Percentiles rank a stretch among this genome's conserved stretches.
phyloP scores from a whole-genome alignment of 495 filamentous ascomycete species.

The Chaetomium fimeti region DNA sequence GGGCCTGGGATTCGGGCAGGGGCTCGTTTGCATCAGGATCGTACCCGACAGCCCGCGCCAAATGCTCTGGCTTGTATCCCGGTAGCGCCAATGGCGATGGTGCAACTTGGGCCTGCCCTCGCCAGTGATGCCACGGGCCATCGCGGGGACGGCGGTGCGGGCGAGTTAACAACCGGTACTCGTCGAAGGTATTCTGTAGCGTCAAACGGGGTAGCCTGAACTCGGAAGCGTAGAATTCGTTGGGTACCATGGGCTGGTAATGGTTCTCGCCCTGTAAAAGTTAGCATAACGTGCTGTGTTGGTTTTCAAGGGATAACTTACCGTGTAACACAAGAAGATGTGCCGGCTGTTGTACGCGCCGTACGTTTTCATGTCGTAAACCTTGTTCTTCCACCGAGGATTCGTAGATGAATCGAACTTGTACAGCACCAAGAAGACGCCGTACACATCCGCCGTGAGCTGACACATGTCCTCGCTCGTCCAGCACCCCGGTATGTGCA shows the following conservation, averaged over 20 bases:
- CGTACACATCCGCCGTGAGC: slow-evolving; percentile 34
- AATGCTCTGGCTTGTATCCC: neutral
- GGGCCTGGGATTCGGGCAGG: too few relatives aligned
- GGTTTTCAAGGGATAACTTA: slow-evolving; percentile 6
- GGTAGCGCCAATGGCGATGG: neutral
- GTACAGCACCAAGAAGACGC: slow-evolving; percentile 29
- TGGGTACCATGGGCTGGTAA: slow-evolving; percentile 32
- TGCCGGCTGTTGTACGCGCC: slow-evolving; percentile 34
- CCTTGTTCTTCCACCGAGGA: neutral
- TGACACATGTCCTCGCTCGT: slow-evolving; percentile 25
- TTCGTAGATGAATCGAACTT: slow-evolving; percentile 8
- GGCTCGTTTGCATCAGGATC: neutral
- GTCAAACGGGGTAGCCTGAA: slow-evolving; percentile 32
- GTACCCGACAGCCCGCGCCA: neutral
- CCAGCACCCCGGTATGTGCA: slow-evolving; percentile 31
- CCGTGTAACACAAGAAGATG: slow-evolving; percentile 29
- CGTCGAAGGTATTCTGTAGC: slow-evolving; percentile 16
- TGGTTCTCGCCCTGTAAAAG: slow-evolving; percentile 22
- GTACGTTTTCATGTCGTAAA: slow-evolving; percentile 29
- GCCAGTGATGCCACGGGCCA: slow-evolving; percentile 17
- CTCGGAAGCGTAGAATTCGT: slow-evolving; percentile 29
- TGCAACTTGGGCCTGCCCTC: neutral
- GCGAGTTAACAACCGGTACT: slow-evolving; percentile 18
- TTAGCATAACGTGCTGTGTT: neutral
- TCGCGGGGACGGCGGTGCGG: neutral